Conservation (phyloP, 2,329 filamentous ascomycete species). For the Hymenoscyphus linearis region DNA sequence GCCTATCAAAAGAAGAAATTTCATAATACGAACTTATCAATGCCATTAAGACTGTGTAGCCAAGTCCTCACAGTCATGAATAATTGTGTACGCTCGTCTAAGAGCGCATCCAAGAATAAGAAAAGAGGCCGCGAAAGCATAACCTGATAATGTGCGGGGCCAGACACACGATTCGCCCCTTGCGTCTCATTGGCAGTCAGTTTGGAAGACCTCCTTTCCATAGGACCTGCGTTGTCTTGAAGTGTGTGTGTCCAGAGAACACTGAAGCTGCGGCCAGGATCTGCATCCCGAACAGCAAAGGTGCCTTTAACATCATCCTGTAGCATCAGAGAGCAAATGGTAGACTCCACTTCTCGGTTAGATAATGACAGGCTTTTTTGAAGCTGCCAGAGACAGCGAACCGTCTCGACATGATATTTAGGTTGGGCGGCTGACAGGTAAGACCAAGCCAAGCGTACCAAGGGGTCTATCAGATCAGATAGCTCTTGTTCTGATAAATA, state of each 20-base stretch:
- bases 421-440: conserved; percentile 77
- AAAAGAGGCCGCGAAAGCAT: conserved; percentile 80
- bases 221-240: conserved; percentile 45
- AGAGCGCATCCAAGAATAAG: conserved; percentile 71
- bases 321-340: conserved; percentile 66
- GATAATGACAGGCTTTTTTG: conserved; percentile 64
- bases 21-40: conserved; percentile 50
- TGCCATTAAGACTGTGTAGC: conserved; percentile 63
- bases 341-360: conserved; percentile 73
- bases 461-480: conserved; percentile 57
- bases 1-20: background rate
- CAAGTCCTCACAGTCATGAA: conserved; percentile 75
- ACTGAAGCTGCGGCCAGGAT: conserved; percentile 64
- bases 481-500: conserved; percentile 49
- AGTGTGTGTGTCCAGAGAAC: conserved; percentile 79
- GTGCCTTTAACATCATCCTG: conserved; percentile 43
- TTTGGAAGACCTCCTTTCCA: conserved; percentile 46
- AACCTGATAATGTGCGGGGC: conserved; percentile 59
- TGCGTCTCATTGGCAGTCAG: conserved; percentile 35
- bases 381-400: conserved; percentile 79
- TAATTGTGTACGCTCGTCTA: conserved; percentile 66
- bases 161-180: conserved; percentile 41
- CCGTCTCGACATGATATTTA: conserved; percentile 92
- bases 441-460: conserved; percentile 72
- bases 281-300: conserved; percentile 45